Evolutionary conservation across 208 protist species (phyloP).

Genomic region (Acanthamoeba sp.): DNA sequence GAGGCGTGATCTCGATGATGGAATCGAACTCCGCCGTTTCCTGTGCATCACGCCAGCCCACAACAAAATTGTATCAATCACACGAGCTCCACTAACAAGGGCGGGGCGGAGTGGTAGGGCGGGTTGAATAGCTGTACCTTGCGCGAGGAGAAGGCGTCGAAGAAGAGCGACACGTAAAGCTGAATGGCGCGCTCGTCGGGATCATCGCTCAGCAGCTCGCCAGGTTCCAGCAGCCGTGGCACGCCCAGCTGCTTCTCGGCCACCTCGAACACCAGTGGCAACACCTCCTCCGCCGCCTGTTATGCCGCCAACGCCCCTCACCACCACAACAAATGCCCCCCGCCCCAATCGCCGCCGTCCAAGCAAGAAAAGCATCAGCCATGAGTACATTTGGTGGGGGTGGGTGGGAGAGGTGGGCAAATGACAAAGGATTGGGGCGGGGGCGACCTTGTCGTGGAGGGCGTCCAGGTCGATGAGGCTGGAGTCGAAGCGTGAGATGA

Average conservation of each 20-base stretch:
- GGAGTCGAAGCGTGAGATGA: constrained; percentile 6
- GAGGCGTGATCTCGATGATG: not conserved
- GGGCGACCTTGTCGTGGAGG: not conserved
- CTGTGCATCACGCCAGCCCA: not conserved
- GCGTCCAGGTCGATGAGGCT: not conserved
- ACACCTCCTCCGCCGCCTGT: not conserved
- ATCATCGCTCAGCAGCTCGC: constrained; percentile 2
- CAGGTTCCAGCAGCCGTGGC: not conserved
- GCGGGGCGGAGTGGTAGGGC: not conserved
- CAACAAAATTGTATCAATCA: not conserved
- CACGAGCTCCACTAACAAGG: not conserved
- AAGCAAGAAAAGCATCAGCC: no score
- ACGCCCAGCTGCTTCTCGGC: not conserved
- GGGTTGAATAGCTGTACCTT: not conserved
- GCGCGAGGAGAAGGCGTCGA: not conserved
- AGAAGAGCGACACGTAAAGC: constrained; percentile 19
- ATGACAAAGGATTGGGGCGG: no score
- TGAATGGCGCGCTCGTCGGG: constrained; percentile 41
- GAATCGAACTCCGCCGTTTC: not conserved
- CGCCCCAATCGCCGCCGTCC: no score
- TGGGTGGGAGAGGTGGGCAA: no score
- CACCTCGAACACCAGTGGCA: not conserved
- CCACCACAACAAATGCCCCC: no score
- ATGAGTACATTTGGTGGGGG: no score
- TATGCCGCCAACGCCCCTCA: no score